Percentiles rank a stretch among this genome's conserved stretches.
Conservation (phyloP, 306 rosid species). For the Begonia loranthoides region DNA sequence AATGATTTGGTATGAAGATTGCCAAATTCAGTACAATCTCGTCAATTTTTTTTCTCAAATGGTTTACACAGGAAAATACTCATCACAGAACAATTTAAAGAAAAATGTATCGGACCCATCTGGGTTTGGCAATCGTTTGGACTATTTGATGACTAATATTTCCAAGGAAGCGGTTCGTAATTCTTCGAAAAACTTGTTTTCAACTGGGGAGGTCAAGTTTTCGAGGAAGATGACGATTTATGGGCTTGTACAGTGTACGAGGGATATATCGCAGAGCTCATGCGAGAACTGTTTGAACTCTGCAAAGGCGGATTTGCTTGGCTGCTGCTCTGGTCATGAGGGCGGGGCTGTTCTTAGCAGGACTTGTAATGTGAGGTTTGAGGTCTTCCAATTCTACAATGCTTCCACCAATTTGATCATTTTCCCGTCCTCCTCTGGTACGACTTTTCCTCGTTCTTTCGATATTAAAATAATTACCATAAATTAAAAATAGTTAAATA, state of each 20-base stretch:
- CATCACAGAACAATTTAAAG: slow-evolving; percentile 9
- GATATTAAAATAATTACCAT: too few relatives aligned
- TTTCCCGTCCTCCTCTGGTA: too few relatives aligned
- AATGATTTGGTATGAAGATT: slow-evolving; percentile 42
- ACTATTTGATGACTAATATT: slow-evolving; percentile 16
- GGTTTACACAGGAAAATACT: slow-evolving; percentile 29
- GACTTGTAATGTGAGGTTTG: too few relatives aligned
- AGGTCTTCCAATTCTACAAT: too few relatives aligned
- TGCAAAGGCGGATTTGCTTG: slow-evolving; percentile 28
- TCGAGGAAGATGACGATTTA: slow-evolving; percentile 17
- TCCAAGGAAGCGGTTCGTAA: slow-evolving; percentile 16
- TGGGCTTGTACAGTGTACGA: slow-evolving; percentile 50
- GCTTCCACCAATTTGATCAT: too few relatives aligned
- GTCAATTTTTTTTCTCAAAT: slow-evolving; percentile 13
- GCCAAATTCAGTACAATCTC: slow-evolving; percentile 44
- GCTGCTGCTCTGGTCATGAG: too few relatives aligned
- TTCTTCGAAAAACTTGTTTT: slow-evolving; percentile 26
- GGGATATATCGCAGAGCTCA: slow-evolving; percentile 16
- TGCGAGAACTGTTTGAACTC: slow-evolving; percentile 28
- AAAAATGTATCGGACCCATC: slow-evolving; percentile 13
- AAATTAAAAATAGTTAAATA: too few relatives aligned
- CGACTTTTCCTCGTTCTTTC: too few relatives aligned
- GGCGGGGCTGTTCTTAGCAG: too few relatives aligned
- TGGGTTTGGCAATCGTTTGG: slow-evolving; percentile 10
- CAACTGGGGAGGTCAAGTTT: slow-evolving; percentile 19